Evolutionary conservation across 2,329 filamentous ascomycete species (phyloP), one percentile per base, ranked within the genome.

Genomic region (Claviceps fusiformis): DNA sequence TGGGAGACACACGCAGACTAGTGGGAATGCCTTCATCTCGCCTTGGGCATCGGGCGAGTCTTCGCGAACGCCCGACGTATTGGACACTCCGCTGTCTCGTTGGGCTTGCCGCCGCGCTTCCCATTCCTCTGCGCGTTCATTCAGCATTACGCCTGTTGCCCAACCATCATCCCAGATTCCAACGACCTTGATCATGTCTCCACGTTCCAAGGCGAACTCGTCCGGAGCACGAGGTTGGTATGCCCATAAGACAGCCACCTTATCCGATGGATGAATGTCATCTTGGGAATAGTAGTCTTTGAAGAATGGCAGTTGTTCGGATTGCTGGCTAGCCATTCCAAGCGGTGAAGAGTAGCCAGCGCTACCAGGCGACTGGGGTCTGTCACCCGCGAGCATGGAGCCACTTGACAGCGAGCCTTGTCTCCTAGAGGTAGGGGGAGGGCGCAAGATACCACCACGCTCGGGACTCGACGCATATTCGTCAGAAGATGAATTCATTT

Each of bases 81-180:
- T 86, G 49, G 89, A 96, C 47, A 97, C 87, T 56, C 93, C 93
- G 64, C 92, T 97, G 70, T 98, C 93, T 58, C 93, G 82, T 66
- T 95, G 90, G 39, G 83, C 75, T 64, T 87, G 84, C 63, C 82
- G 81, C 59, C 85, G 80, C 47, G 80, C 78, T 62, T 95, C 88
- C 83, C 89, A 96, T 60, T 96, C 89, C 58, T 97, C 92, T 2
- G 90, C 90, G 55, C 82, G 80, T 63, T 95, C 88, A 54, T 85
- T 79, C 55, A 95, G 74, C 66, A 95, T 78, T 55, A 96, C 80
- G 63, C 93, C 93, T 1, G 93, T 98, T 11, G 93, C 93, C 93
- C 93, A 98, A 50, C 93, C 93, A 68, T 98, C 93, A 65, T 98
- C 93, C 93, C 93, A 98, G 61, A 98, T 98, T 59, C 93, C 93